Conservation (phyloP, 2,329 filamentous ascomycete genomes). For the Mycosphaerella sp. region DNA sequence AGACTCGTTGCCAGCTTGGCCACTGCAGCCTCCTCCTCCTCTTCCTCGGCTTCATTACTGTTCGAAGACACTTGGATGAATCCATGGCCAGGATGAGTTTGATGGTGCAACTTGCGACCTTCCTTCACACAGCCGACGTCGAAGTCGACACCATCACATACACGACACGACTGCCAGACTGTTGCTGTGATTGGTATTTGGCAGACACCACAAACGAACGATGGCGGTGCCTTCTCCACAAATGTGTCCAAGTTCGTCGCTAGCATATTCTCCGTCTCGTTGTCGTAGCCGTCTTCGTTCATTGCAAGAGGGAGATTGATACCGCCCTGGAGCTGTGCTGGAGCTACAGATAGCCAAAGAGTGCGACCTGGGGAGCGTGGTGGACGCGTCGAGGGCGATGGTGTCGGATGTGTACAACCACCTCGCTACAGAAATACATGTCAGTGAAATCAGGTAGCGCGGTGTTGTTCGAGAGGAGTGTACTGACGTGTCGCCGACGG, state of each 20-base stretch:
- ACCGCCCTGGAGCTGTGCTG: no score
- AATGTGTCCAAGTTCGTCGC: no score
- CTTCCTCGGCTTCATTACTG: not conserved
- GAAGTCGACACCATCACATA: not conserved
- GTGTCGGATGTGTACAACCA: not conserved
- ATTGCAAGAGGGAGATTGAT: no score
- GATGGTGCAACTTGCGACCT: not conserved
- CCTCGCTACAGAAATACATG: no score
- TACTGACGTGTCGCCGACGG: no score
- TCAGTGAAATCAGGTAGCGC: no score
- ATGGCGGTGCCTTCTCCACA: no score
- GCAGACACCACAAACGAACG: not conserved
- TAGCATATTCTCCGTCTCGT: no score
- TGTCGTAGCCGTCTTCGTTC: no score
- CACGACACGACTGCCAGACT: not conserved
- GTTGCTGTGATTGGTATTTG: not conserved
- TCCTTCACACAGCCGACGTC: not conserved
- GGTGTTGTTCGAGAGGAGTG: no score
- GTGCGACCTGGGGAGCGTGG: no score
- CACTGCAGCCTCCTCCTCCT: not conserved
- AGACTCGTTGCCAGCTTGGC: no score
- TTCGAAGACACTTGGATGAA: not conserved
- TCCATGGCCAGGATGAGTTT: not conserved
- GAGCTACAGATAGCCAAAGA: not conserved
- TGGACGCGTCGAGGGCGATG: not conserved